These are phyloP conservation scores for Chaetoceros tenuissimus DNA, from an alignment of 108 stramenopile genomes.

Conservation along the genomic window DNA sequence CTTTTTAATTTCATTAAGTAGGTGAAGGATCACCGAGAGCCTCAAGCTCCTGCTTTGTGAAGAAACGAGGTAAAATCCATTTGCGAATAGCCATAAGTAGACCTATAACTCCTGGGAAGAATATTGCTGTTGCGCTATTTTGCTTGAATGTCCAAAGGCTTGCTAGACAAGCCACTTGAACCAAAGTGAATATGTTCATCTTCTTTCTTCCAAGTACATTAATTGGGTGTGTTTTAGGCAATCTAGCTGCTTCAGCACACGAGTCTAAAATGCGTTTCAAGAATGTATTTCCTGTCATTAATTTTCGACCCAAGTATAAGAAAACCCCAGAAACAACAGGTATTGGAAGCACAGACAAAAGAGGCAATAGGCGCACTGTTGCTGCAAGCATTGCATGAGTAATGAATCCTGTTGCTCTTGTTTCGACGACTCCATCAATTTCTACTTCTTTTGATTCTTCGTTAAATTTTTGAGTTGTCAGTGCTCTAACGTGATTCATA, in stretches of 20 bases:
- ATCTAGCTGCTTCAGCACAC: slow-evolving; percentile 51
- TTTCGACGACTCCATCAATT: slow-evolving; percentile 77
- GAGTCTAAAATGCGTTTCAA: slow-evolving; percentile 55
- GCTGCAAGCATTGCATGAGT: slow-evolving; percentile 83
- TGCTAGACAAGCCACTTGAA: slow-evolving; percentile 58
- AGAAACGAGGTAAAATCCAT: slow-evolving; percentile 67
- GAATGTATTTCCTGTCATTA: slow-evolving; percentile 79
- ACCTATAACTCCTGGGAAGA: slow-evolving; percentile 92
- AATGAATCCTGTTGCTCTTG: slow-evolving; percentile 82
- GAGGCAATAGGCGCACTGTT: slow-evolving; percentile 69
- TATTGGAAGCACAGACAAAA: slow-evolving; percentile 78
- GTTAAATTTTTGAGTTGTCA: slow-evolving; percentile 75
- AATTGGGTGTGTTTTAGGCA: slow-evolving; percentile 59
- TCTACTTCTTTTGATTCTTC: slow-evolving; percentile 66
- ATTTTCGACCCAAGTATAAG: slow-evolving; percentile 84
- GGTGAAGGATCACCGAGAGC: slow-evolving; percentile 64
- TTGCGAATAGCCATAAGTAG: slow-evolving; percentile 80
- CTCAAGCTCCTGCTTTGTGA: slow-evolving; percentile 65
- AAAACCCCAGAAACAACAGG: slow-evolving; percentile 94
- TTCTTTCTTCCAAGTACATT: slow-evolving; percentile 57
- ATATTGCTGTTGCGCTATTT: slow-evolving; percentile 84
- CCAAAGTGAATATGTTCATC: slow-evolving; percentile 55
- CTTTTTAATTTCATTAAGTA: slow-evolving; percentile 7
- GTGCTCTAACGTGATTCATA: slow-evolving; percentile 83
- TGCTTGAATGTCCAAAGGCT: slow-evolving; percentile 89